Base-by-base conservation (phyloP, 768 basidiomycete genomes). In the Ramaria sp. region DNA sequence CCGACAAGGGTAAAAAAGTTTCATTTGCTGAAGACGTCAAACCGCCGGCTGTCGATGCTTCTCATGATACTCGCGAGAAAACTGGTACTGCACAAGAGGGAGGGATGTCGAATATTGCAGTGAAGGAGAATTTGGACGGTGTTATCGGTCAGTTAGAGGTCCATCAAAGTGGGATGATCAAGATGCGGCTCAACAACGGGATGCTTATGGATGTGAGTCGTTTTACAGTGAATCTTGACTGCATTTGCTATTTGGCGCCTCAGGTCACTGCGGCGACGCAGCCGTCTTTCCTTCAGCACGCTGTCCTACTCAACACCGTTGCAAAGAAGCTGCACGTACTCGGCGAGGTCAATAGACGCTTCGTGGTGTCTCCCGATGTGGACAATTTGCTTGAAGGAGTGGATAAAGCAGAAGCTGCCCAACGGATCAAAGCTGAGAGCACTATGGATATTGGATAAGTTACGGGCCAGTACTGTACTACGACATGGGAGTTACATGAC, bases 221-320 rank as follows among this genome's bases (percentile, higher is more conserved):
- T 49, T 43, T 60, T 37, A 50, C 10, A 39, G 50, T 51, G 13
- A 53, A 38, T 56, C 5, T 64, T 12, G 6, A 27, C 7, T 51
- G 39, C 30, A 53, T 30, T 17, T 58, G 52, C 19, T 6, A 17
- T 27, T 33, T 55, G 13, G 46, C 46, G 22, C 45, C 31, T 15
- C 63, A 90, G 92, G 84, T 95, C 33, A 81, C 79, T 17, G 82
- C 86, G 10, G 89, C 85, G 7, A 91, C 88, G 1, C 86, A 86
- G 55, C 82, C 91, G 1, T 87, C 90, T 0, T 95, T 95, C 68
- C 77, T 94, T 2, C 90, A 94, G 66, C 91, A 95, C 56, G 86
- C 88, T 6, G 84, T 89, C 19, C 77, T 84, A 62, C 65, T 95
- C 30, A 84, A 95, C 66, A 64, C 71, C 52, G 69, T 69, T 39